Base-by-base conservation (phyloP, 371 early-diverging fungal species). In the Actinomucor elegans region DNA sequence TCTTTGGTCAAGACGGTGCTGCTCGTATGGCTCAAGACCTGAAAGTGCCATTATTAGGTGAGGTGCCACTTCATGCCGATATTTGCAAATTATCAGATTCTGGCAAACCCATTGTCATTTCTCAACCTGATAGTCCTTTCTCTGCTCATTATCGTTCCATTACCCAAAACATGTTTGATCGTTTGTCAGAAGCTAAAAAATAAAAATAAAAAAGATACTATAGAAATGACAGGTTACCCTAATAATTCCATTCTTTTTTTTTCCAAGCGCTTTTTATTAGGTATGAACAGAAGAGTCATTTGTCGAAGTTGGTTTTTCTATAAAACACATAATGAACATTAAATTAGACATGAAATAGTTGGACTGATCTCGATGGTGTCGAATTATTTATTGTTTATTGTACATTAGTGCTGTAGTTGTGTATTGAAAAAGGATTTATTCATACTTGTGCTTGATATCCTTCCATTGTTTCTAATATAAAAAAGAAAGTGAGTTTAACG, bases 1-100 rank as follows among this genome's bases (percentile, higher is more conserved):
- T 93, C 48, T 94, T 94, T 71, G 94, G 93, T 2, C 67, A 83
- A 29, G 77, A 86, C 31, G 88, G 87, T 29, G 89, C 82, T 23
- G 66, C 58, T 27, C 57, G 74, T 41, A 83, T 78, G 50, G 89
- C 93, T 5, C 51, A 79, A 36, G 79, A 83, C 21, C 71, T 90
- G 68, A 75, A 78, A 11, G 63, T 91, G 1, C 79, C 77, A 2
- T 67, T 90, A 10, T 66, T 93, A 23, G 94, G 87, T 15, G 87
- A 91, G 51, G 80, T 94, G 2, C 93, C 94, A 18, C 76, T 94
- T 23, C 80, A 90, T 67, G 79, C 84, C 8, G 85, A 83, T 52
- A 84, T 94, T 20, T 87, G 88, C 61, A 72, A 78, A 32, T 58
- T 85, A 15, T 81, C 87, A 4, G 95, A 94, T 59, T 59, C 74